Evolutionary conservation across 2,329 filamentous ascomycete genomes (phyloP).

Genomic region (Simplicillium sp.): DNA sequence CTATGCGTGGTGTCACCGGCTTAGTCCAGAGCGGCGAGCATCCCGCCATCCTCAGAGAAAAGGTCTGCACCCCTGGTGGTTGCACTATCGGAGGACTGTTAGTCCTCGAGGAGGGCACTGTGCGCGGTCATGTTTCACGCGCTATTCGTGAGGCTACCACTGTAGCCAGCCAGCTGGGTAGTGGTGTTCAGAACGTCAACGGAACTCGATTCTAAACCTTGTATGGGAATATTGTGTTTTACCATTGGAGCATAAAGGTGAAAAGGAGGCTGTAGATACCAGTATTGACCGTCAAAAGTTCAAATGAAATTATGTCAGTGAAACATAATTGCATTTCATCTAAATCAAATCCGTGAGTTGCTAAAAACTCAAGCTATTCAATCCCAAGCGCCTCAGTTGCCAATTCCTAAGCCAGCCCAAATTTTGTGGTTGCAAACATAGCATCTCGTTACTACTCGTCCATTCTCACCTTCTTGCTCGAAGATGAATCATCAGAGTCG

Average conservation of each 20-base stretch:
- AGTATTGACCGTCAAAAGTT: no score
- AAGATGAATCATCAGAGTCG: slow-evolving; percentile 14
- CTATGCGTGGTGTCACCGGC: slow-evolving; percentile 63
- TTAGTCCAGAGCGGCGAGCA: slow-evolving; percentile 64
- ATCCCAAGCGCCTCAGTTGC: slow-evolving; percentile 6
- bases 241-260: slow-evolving; percentile 9
- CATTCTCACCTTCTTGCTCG: slow-evolving; percentile 36
- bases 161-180: slow-evolving; percentile 53
- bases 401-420: no score
- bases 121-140: slow-evolving; percentile 56
- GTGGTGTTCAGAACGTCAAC: slow-evolving; percentile 27
- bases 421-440: slow-evolving; percentile 1
- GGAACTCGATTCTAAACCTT: slow-evolving; percentile 15
- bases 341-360: no score
- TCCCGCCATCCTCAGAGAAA: slow-evolving; percentile 64
- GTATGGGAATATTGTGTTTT: neutral
- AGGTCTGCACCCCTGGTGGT: slow-evolving; percentile 68
- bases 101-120: slow-evolving; percentile 62
- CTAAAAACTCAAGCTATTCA: no score
- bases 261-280: slow-evolving; percentile 6
- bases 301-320: no score
- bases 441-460: slow-evolving; percentile 18
- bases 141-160: slow-evolving; percentile 63
- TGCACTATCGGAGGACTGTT: slow-evolving; percentile 69
- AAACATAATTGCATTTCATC: no score